These are phyloP conservation scores for Fraxinus greggii DNA, from an alignment of 305 asterid genomes.

Conservation along the genomic window DNA sequence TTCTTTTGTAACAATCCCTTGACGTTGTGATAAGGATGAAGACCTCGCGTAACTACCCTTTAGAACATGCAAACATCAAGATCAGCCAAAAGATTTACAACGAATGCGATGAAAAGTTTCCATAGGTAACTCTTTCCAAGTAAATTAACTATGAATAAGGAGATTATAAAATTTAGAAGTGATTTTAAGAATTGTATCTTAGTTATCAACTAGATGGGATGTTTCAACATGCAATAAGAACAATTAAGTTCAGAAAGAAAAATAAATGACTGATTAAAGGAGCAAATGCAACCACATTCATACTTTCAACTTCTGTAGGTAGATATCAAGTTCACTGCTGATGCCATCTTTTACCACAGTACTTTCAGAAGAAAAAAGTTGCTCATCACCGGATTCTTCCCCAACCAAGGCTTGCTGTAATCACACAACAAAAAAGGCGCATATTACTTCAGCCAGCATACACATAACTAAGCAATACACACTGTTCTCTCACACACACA, in stretches of 20 bases:
- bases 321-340: conserved; percentile 61
- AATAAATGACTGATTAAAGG: conserved; percentile 8
- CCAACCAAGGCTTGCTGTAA: conserved; percentile 96
- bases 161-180: conserved; percentile 3
- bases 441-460: conserved; percentile 24
- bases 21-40: background rate
- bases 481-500: background rate
- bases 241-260: conserved; percentile 8
- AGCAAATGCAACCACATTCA: conserved; percentile 18
- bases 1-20: conserved; percentile 6
- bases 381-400: conserved; percentile 89
- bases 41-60: conserved; percentile 9
- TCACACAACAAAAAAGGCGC: conserved; percentile 34
- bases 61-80: conserved; percentile 18
- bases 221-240: conserved; percentile 12
- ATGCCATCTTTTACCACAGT: conserved; percentile 47
- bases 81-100: background rate
- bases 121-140: conserved; percentile 4
- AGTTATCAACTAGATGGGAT: conserved; percentile 8
- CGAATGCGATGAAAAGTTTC: background rate
- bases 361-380: conserved; percentile 71
- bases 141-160: background rate
- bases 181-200: conserved; percentile 1
- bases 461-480: conserved; percentile 20
- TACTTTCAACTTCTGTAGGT: conserved; percentile 77